Base-by-base conservation (phyloP, 2,329 filamentous ascomycete species). In the Beauveria asiatica region DNA sequence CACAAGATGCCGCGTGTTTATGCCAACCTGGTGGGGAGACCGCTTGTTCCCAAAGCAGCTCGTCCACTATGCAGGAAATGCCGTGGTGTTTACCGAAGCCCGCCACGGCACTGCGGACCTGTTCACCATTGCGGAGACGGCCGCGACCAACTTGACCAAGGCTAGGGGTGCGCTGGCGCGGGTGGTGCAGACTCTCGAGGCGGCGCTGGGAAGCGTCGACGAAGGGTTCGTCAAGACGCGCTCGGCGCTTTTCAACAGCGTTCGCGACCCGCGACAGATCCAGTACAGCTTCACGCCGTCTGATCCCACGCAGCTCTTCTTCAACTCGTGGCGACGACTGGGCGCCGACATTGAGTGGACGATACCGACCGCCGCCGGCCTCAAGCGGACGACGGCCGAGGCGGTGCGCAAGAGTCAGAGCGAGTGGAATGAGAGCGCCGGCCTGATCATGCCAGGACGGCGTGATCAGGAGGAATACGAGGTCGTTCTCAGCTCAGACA, bases 241-340 rank as follows among this genome's bases (percentile, higher is more conserved):
- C 74, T 6, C 70, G 70, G 23, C 69, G 76, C 65, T 71, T 76
- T 54, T 68, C 67, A 45, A 68, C 69, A 13, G 68, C 69, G 2
- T 59, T 19, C 66, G 71, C 10, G 76, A 78, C 64, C 75, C 75
- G 45, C 74, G 75, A 9, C 65, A 67, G 41, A 64, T 78, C 39
- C 75, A 75, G 16, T 68, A 78, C 23, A 70, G 71, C 19, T 71
- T 75, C 59, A 74, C 77, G 60, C 74, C 75, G 25, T 68, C 74
- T n/a, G 70, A 72, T 50, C 71, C 74, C 2, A 69, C 72, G 54
- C 69, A 72, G 45, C 68, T 78, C 44, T 71, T 72, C 11, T 75
- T 78, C 68, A 78, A 78, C 63, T 77, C 75, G 5, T 79, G 76
- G 76, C 69, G 74, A 8, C 70, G 73, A 60, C 74, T 78, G 63